A percentile compares a stretch with the other conserved stretches of the same genome.
These are phyloP conservation scores for Corynespora cassiicola DNA, from an alignment of 2,329 filamentous ascomycete species.

Conservation along the genomic window DNA sequence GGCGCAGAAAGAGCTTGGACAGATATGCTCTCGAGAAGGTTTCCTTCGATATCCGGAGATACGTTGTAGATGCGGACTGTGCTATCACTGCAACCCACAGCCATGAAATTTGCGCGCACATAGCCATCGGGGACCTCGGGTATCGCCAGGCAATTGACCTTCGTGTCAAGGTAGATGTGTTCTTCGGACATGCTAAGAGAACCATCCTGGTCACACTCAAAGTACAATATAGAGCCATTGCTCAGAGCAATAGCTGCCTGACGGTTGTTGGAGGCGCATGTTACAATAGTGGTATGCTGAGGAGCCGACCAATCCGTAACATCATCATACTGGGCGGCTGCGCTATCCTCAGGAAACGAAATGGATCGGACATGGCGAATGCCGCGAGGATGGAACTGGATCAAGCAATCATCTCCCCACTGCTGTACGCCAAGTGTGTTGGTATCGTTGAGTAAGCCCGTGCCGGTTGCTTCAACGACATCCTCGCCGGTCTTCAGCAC, in stretches of 20 bases:
- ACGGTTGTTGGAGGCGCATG: conserved; percentile 88
- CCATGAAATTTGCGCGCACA: conserved; percentile 87
- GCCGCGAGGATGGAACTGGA: conserved; percentile 96
- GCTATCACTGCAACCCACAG: conserved; percentile 95
- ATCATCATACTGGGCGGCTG: conserved; percentile 55
- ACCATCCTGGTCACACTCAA: conserved; percentile 94
- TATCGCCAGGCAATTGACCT: conserved; percentile 92
- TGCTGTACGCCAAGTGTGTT: conserved; percentile 92
- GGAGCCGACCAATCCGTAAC: conserved; percentile 95
- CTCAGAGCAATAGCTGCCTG: conserved; percentile 94
- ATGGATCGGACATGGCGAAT: conserved; percentile 86
- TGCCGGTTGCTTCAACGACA: conserved; percentile 93
- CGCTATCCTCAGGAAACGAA: conserved; percentile 30
- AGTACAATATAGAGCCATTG: conserved; percentile 96
- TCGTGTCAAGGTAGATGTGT: conserved; percentile 92
- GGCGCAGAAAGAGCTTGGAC: conserved; percentile 92
- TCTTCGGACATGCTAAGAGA: conserved; percentile 91
- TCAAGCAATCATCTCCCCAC: conserved; percentile 87
- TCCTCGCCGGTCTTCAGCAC: conserved; percentile 96
- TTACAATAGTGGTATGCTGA: conserved; percentile 92
- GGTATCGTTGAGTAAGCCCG: conserved; percentile 86
- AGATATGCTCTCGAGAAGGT: conserved; percentile 81
- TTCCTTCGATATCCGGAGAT: conserved; percentile 79
- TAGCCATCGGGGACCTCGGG: conserved; percentile 92
- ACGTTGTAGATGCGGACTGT: conserved; percentile 92